Conservation (phyloP, 345 rosid genomes). For the Dipteronia dyeriana region DNA sequence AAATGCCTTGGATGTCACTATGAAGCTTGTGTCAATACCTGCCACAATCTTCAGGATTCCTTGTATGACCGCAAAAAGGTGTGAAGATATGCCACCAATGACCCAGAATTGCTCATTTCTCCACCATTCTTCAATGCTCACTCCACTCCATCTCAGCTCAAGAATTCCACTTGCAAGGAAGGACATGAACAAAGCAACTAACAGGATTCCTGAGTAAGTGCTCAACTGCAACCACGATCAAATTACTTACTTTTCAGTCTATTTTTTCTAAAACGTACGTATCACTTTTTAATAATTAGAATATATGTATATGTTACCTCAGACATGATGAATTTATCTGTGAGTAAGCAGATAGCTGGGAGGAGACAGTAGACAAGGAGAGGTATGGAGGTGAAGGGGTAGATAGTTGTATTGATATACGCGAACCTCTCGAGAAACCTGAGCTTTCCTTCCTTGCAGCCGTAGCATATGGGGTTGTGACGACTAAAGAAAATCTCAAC, state of each 20-base stretch:
- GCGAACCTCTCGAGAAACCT: slow-evolving; percentile 92
- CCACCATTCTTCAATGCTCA: slow-evolving; percentile 99
- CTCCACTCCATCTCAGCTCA: slow-evolving; percentile 96
- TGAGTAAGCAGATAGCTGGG: slow-evolving; percentile 94
- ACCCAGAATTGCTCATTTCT: slow-evolving; percentile 99
- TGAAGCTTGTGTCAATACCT: slow-evolving; percentile 91
- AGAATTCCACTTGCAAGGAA: slow-evolving; percentile 85
- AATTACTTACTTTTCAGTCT: neutral
- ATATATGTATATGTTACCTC: slow-evolving; percentile 39
- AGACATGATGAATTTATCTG: slow-evolving; percentile 98
- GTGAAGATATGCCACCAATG: slow-evolving; percentile 93
- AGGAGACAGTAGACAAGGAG: slow-evolving; percentile 89
- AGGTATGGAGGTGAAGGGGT: slow-evolving; percentile 92
- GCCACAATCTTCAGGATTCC: slow-evolving; percentile 87
- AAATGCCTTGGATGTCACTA: slow-evolving; percentile 77
- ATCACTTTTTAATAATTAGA: too few species aligned
- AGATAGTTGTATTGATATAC: slow-evolving; percentile 86
- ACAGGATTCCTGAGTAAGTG: slow-evolving; percentile 85
- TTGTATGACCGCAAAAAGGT: slow-evolving; percentile 86
- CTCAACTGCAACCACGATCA: slow-evolving; percentile 56
- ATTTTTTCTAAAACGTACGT: too few species aligned
- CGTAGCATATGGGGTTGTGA: slow-evolving; percentile 83
- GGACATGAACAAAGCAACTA: slow-evolving; percentile 81
- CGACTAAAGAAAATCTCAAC: slow-evolving; percentile 96
- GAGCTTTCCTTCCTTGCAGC: slow-evolving; percentile 89